phyloP scores from a whole-genome alignment of 768 basidiomycete species.

The Rubroboletus satanas region DNA sequence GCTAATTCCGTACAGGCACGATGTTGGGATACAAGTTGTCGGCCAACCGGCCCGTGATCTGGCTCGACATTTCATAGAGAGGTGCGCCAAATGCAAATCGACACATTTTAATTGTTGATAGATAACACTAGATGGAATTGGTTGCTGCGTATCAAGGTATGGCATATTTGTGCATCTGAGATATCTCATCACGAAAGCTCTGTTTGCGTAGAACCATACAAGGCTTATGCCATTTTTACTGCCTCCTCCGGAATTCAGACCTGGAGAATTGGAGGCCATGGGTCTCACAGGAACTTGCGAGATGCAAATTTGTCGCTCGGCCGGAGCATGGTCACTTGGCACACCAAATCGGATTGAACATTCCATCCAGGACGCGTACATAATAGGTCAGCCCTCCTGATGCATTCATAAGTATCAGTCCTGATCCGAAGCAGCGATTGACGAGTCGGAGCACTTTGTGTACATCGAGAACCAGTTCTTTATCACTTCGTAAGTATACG shows the following conservation, averaged over 20 bases:
- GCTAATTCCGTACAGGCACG: conserved; percentile 62
- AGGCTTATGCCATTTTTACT: conserved; percentile 88
- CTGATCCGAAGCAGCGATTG: conserved; percentile 58
- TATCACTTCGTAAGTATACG: conserved; percentile 68
- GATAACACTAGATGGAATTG: conserved; percentile 75
- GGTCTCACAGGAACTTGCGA: conserved; percentile 95
- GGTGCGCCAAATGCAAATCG: conserved; percentile 41
- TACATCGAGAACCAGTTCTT: conserved; percentile 98
- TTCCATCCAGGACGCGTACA: conserved; percentile 92
- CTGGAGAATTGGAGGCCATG: conserved; percentile 69
- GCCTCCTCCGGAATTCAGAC: conserved; percentile 89
- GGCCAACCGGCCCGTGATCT: conserved; percentile 95
- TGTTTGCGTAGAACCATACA: conserved; percentile 70
- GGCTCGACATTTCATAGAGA: conserved; percentile 90
- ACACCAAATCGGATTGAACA: conserved; percentile 80
- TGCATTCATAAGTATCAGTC: neutral
- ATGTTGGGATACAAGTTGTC: conserved; percentile 92
- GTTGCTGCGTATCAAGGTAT: conserved; percentile 86
- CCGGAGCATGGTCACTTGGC: conserved; percentile 95
- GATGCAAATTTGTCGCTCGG: conserved; percentile 92
- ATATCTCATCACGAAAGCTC: neutral
- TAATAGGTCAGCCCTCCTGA: conserved; percentile 56
- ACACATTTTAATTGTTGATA: conserved; percentile 2
- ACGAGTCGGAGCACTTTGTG: conserved; percentile 93
- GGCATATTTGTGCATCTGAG: conserved; percentile 8